Evolutionary conservation across 257 asterid genomes (phyloP).

Genomic region (Nicotiana noctiflora): DNA sequence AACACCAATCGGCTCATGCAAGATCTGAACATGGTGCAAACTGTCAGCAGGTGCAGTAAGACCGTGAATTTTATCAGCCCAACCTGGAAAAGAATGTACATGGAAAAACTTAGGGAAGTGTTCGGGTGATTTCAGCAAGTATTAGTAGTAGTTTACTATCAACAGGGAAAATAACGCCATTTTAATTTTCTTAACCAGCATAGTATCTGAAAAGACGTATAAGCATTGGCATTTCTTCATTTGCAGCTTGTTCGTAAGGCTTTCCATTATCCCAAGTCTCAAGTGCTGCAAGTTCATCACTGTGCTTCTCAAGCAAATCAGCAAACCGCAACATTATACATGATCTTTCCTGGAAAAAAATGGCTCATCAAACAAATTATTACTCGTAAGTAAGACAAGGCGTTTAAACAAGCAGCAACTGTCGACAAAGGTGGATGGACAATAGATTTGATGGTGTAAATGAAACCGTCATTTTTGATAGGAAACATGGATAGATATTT

Average conservation of each 20-base stretch:
- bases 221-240: conserved; percentile 43
- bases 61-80: conserved; percentile 78
- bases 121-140: not conserved
- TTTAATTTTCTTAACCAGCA: conserved; percentile 36
- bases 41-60: conserved; percentile 68
- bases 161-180: not conserved
- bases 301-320: conserved; percentile 53
- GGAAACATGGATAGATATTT: not conserved
- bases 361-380: too few relatives aligned
- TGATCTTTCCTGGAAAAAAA: conserved; percentile 36
- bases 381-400: not conserved
- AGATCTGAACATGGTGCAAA: conserved; percentile 47
- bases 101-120: not conserved
- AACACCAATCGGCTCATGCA: conserved; percentile 78
- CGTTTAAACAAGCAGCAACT: not conserved
- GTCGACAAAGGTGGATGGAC: not conserved
- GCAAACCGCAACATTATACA: conserved; percentile 53
- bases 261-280: conserved; percentile 77
- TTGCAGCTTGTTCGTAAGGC: conserved; percentile 56
- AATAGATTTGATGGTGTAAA: not conserved
- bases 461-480: too few relatives aligned
- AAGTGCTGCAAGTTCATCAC: conserved; percentile 51
- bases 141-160: not conserved
- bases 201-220: conserved; percentile 54
- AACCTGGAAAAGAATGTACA: conserved; percentile 25